These are phyloP conservation scores for Metschnikowia borealis DNA, from an alignment of 805 yeast species.

Conservation along the genomic window DNA sequence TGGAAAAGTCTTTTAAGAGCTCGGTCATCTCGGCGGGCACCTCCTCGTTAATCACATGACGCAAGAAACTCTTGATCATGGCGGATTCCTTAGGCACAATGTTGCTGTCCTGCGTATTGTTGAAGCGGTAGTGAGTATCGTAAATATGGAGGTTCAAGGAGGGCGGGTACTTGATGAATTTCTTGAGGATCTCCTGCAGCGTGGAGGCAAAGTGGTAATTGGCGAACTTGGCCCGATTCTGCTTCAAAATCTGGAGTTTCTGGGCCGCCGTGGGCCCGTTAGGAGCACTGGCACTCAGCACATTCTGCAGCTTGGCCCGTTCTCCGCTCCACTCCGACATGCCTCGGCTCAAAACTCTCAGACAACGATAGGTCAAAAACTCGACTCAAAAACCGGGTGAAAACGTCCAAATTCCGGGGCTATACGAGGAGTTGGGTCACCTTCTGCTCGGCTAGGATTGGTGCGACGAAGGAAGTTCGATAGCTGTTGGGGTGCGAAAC, in stretches of 20 bases:
- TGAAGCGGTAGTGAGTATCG: slow-evolving; percentile 87
- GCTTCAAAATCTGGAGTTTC: slow-evolving; percentile 17
- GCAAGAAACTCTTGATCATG: slow-evolving; percentile 72
- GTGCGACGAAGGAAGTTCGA: background rate
- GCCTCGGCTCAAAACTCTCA: no score
- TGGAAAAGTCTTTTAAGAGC: slow-evolving; percentile 80
- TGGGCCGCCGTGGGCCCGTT: slow-evolving; percentile 15
- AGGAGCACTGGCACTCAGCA: background rate
- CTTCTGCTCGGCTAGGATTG: background rate
- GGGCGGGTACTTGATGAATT: slow-evolving; percentile 73
- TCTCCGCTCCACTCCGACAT: slow-evolving; percentile 1
- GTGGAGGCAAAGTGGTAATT: slow-evolving; percentile 64
- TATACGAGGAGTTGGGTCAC: background rate
- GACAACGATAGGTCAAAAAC: no score
- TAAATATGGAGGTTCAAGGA: slow-evolving; percentile 86
- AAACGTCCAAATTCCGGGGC: background rate
- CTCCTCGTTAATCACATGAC: slow-evolving; percentile 73
- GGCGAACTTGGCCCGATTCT: slow-evolving; percentile 23
- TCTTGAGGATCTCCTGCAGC: slow-evolving; percentile 65
- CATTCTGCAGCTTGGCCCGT: background rate
- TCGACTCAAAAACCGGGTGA: no score
- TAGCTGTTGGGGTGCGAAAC: background rate
- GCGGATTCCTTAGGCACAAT: slow-evolving; percentile 73
- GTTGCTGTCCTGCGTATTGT: slow-evolving; percentile 79
- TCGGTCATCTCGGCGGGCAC: slow-evolving; percentile 90